Evolutionary conservation across 2,329 filamentous ascomycete genomes (phyloP), one percentile per base, ranked within the genome.

Genomic region (Annulohypoxylon truncatum): DNA sequence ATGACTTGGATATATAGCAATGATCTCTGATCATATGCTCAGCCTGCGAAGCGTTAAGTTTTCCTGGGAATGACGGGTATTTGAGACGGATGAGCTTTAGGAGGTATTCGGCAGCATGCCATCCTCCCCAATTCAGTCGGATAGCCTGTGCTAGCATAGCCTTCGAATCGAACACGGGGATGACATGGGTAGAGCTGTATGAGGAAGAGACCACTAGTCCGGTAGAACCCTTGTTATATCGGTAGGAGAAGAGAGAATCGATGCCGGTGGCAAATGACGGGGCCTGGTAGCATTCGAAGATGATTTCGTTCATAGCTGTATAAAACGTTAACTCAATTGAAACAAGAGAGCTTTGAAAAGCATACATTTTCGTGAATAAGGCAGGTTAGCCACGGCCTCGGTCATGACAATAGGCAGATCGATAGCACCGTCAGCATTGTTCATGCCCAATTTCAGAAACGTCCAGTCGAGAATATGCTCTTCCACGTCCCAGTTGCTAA

Each of bases 401-500:
- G 96, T 99, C 90, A 99, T 94, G 72, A 99, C 90, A 65, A 99
- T 88, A 1, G 95, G 94, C 73, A 94, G 84, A 73, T 95, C 93
- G 67, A 99, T 89, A 22, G 87, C 84, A 7, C 92, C 93, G 51
- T 90, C 88, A 3, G 84, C 83, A 13, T 89, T 89, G 70, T 96
- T 93, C 72, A 99, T 86, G 3, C 96, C 96, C 58, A 99, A 82
- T 81, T 97, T 98, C 71, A 97, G 85, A 78, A 99, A 99, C 42
- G 94, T 87, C 79, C 97, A 97, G 81, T 99, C 96, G 48, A 99
- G 81, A 4, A 97, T 85, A 63, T 95, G 94, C 79, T 99, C 96
- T 89, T 97, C 94, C 31, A 94, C 94, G 79, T 99, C 96, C 94
- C 96, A 99, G 77, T 98, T 98, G 78, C 93, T 94, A 66, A 98